A percentile compares a stretch with the other conserved stretches of the same genome.
These are phyloP conservation scores for Volvariella volvacea DNA, from an alignment of 1,284 basidiomycete species.

Conservation along the genomic window DNA sequence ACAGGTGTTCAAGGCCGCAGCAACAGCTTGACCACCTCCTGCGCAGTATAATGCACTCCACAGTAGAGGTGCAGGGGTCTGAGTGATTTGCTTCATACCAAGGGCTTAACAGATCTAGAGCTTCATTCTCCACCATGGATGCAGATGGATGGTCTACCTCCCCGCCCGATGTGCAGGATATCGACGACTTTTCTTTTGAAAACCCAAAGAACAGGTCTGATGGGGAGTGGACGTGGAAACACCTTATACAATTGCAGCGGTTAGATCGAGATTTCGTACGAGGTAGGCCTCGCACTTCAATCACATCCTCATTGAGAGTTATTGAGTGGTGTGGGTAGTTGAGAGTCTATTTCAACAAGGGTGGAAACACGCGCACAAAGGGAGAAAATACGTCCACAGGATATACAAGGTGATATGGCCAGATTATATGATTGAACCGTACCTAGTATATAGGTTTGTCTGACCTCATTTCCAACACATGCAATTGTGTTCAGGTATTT, in stretches of 20 bases:
- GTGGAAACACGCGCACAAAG: slow-evolving; percentile 52
- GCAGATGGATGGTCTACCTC: background rate
- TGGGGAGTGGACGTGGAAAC: slow-evolving; percentile 28
- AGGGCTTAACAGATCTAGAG: too few relatives aligned
- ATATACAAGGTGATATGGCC: slow-evolving; percentile 48
- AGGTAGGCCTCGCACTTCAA: slow-evolving; percentile 15
- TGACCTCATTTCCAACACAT: background rate
- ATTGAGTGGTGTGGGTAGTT: slow-evolving; percentile 28
- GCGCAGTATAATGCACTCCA: too few relatives aligned
- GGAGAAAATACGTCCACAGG: slow-evolving; percentile 37
- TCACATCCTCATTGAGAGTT: slow-evolving; percentile 1
- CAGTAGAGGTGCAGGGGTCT: too few relatives aligned
- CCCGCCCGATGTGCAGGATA: background rate
- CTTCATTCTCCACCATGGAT: background rate
- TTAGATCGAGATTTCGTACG: slow-evolving; percentile 20
- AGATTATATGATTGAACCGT: slow-evolving; percentile 36
- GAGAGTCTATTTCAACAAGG: slow-evolving; percentile 42
- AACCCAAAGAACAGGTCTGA: slow-evolving; percentile 31
- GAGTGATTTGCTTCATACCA: too few relatives aligned
- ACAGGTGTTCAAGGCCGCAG: too few relatives aligned
- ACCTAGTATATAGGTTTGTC: slow-evolving; percentile 40
- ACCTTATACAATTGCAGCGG: slow-evolving; percentile 26
- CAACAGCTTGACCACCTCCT: too few relatives aligned
- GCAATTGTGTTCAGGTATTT: background rate
- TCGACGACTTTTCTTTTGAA: slow-evolving; percentile 38